phyloP scores from a whole-genome alignment of 1,139 yeast species.

The Yamadazyma siamensis region DNA sequence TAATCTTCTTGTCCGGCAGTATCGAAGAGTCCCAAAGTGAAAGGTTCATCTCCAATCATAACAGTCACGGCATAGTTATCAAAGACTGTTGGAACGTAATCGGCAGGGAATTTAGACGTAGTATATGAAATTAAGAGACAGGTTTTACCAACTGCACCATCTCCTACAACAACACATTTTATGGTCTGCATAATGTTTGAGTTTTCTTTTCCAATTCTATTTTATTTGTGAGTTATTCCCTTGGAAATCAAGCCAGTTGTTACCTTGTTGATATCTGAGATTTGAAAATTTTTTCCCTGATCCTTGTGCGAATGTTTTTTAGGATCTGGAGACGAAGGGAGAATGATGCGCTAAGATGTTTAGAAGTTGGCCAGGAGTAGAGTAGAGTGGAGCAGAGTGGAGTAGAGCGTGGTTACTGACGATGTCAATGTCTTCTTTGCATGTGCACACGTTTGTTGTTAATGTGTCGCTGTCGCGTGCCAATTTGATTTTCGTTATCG shows the following conservation, averaged over 20 bases:
- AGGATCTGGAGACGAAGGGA: no score
- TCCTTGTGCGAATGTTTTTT: slow-evolving; percentile 1
- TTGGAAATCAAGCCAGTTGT: no score
- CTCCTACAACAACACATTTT: slow-evolving; percentile 96
- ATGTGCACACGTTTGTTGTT: no score
- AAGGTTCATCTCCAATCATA: slow-evolving; percentile 98
- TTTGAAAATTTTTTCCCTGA: slow-evolving; percentile 3
- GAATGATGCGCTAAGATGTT: no score
- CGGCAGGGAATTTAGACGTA: slow-evolving; percentile 83
- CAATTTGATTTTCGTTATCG: no score
- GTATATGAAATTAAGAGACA: slow-evolving; percentile 89
- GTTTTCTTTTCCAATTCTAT: background rate
- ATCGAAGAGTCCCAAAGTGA: slow-evolving; percentile 91
- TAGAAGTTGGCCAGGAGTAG: no score
- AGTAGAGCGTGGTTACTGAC: no score
- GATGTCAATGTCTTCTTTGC: no score
- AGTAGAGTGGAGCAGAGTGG: no score
- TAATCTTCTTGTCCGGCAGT: slow-evolving; percentile 99
- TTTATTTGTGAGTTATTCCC: no score
- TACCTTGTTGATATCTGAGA: slow-evolving; percentile 3
- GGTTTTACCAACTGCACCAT: slow-evolving; percentile 97
- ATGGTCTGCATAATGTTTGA: slow-evolving; percentile 81
- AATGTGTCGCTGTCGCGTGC: no score
- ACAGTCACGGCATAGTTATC: slow-evolving; percentile 98
- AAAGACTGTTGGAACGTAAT: slow-evolving; percentile 86